Base-by-base conservation (phyloP, 345 rosid species). In the Gynandropsis gynandra region DNA sequence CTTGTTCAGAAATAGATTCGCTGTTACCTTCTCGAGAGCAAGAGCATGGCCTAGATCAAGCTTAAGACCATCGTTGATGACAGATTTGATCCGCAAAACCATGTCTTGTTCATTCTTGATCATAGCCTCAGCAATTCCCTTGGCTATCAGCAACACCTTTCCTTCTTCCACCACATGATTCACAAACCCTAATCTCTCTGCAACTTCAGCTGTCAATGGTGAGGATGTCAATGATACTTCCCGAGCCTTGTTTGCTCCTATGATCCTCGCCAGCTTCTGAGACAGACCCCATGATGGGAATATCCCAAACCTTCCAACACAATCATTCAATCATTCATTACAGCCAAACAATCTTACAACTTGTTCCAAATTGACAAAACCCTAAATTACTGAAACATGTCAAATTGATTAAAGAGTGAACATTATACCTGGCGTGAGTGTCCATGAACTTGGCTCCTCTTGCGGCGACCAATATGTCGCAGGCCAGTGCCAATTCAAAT, bases 241-340 rank as follows among this genome's bases (percentile, higher is more conserved):
- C 0, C 92, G 79, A 21, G 98, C 96, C 67, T 73, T 80, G 58
- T 81, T 76, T 16, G 87, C 73, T 64, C 95, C 98, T 2, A 87
- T 77, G 50, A 87, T 65, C 19, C 93, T 77, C 1, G 89, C 53
- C 27, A 92, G 83, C 78, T 85, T 92, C 73, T 92, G 98, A 32
- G 98, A 92, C 15, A 92, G 78, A 42, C 96, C 96, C 93, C 98
- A 92, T 0, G 98, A 80, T 27, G 98, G 98, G 54, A 87, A 87
- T 78, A 92, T 82, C 45, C 88, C 93, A 66, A 92, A 82, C 59
- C 98, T 87, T 70, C 34, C 68, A 35, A 17, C 0, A 18, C n/a
- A 44, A 14, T 53, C 6, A 38, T 39, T 38, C 42, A 27, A 34
- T 2, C 33, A 17, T 36, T 36, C 31, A 34, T n/a, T 44, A 52